Evolutionary conservation across 179 eudicot species (phyloP), one percentile per base, ranked within the genome.

Genomic region (Nepenthes alata): DNA sequence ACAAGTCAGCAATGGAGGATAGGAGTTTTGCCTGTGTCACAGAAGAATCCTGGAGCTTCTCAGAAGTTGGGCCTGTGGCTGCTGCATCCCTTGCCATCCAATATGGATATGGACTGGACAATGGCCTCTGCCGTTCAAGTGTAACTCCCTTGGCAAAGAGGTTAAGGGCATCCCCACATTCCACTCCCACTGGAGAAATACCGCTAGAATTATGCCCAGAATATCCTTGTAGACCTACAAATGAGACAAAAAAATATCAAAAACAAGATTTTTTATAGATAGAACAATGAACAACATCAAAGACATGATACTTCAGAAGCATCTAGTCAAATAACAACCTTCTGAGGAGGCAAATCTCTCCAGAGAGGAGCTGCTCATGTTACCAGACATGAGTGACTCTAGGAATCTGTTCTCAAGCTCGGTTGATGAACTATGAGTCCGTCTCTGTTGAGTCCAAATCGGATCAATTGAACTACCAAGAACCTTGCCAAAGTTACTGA

Each of bases 311-410:
- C 4, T 35, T 13, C 13, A 57, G n/a, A 14, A 36, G 59, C 59
- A 57, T 35, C 1, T 37, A 57, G 37, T 54, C 13, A 52, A 59
- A 56, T 37, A 62, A 14, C 50, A 63, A 94, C 95, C 96, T 90
- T 90, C 85, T 44, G 89, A 68, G n/a, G 61, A 66, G 63, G 80
- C 77, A 83, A 81, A 85, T 72, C 80, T 86, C 65, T 84, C 96
- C 56, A 78, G 73, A 2, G 78, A 63, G 55, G 78, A 58, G 59
- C 65, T 54, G 78, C 79, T 69, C 67, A 66, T 58, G 41, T 76
- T 80, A 55, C 80, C 77, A 61, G 91, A 72, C 96, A 94, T 91
- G 75, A 94, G 74, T 15, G 99, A 94, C 81, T 91, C 97, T 66
- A 91, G 58, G 74, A 80, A 94, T 74, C 83, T 82, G 61, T 87